A percentile compares a stretch with the other conserved stretches of the same genome.
Conservation (phyloP, 2,329 filamentous ascomycete genomes). For the Talaromyces sp. region DNA sequence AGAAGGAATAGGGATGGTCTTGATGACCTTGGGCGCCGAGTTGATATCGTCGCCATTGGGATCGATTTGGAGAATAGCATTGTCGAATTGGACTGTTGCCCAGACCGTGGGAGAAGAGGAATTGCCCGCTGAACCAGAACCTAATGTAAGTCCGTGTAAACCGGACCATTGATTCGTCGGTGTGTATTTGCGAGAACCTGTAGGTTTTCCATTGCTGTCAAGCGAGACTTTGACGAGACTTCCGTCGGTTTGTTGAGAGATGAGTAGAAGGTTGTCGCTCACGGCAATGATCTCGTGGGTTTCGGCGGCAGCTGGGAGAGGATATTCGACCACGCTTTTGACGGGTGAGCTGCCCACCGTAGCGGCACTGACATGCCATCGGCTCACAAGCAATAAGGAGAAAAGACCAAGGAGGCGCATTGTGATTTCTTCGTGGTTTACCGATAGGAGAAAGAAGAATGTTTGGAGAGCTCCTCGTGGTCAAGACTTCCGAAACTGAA, state of each 20-base stretch:
- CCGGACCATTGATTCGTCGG: not conserved
- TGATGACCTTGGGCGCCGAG: not conserved
- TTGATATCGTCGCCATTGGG: not conserved
- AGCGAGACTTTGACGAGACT: slow-evolving; percentile 8
- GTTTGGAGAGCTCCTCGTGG: not conserved
- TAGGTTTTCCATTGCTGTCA: slow-evolving; percentile 4
- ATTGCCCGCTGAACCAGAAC: not conserved
- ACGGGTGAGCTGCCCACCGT: not conserved
- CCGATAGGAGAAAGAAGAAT: not conserved
- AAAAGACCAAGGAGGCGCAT: not conserved
- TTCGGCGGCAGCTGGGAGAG: slow-evolving; percentile 11
- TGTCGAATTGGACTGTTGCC: not conserved
- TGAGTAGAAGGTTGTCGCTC: slow-evolving; percentile 4
- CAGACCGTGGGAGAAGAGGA: not conserved
- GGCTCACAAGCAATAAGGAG: not conserved
- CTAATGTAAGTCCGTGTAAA: not conserved
- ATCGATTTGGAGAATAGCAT: not conserved
- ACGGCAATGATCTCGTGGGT: slow-evolving; percentile 8
- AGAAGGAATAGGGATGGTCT: not conserved
- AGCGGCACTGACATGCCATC: not conserved
- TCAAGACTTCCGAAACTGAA: not conserved
- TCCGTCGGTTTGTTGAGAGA: slow-evolving; percentile 10
- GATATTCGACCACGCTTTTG: slow-evolving; percentile 12
- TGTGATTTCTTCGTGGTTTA: not conserved
- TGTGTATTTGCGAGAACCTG: slow-evolving; percentile 4